These are phyloP conservation scores for Coemansia sp. DNA, from an alignment of 192 early-diverging fungal genomes.

Conservation along the genomic window DNA sequence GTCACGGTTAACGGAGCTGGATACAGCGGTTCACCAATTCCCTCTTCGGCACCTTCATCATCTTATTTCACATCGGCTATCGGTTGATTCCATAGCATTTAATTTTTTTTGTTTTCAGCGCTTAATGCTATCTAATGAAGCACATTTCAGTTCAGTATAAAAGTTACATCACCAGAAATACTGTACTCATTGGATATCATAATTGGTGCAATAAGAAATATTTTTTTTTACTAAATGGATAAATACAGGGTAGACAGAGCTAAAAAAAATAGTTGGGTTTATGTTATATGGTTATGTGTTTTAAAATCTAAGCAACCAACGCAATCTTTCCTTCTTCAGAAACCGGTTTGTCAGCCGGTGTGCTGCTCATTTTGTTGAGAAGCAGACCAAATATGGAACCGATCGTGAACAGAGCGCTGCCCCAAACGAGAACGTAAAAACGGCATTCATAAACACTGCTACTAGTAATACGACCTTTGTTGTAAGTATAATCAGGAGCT, in stretches of 20 bases:
- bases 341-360: background rate
- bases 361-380: background rate
- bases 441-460: background rate
- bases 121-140: too few species aligned
- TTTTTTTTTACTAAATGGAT: too few species aligned
- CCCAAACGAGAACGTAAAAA: background rate
- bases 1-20: slow-evolving; percentile 6
- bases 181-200: too few species aligned
- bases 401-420: background rate
- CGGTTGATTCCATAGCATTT: background rate
- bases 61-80: background rate
- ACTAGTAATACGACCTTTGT: background rate
- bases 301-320: background rate
- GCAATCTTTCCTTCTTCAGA: slow-evolving; percentile 4
- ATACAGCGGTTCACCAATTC: background rate
- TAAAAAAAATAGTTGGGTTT: background rate
- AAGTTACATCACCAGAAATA: too few species aligned
- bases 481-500: background rate
- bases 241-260: too few species aligned
- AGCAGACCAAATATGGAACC: background rate
- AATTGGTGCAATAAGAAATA: too few species aligned
- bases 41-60: background rate
- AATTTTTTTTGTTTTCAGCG: too few species aligned
- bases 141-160: too few species aligned
- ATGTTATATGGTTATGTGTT: too few species aligned